phyloP scores from a whole-genome alignment of 2,329 filamentous ascomycete species.

The Lachnellula hyalina region DNA sequence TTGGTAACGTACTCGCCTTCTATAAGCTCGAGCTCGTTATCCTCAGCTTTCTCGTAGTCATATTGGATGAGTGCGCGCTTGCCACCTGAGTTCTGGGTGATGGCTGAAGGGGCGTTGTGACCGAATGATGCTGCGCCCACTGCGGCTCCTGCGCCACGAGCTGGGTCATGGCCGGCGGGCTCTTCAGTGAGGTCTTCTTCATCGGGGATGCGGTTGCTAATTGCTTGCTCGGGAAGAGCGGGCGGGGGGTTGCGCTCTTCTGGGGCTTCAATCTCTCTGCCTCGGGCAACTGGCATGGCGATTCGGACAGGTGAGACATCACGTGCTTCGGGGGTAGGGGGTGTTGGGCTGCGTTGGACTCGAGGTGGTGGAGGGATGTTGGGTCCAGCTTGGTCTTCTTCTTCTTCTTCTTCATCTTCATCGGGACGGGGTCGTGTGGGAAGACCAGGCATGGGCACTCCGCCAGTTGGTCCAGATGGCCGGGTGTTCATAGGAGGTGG shows the following conservation, averaged over 20 bases:
- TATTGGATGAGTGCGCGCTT: conserved; percentile 78
- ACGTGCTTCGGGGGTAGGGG: conserved; percentile 43
- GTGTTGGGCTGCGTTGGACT: conserved; percentile 31
- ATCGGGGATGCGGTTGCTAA: conserved; percentile 56
- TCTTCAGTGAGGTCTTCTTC: conserved; percentile 63
- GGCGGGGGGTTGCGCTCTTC: conserved; percentile 45
- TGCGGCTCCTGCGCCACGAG: conserved; percentile 54
- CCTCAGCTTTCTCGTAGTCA: conserved; percentile 96
- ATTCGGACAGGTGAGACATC: conserved; percentile 75
- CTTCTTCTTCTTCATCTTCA: conserved; percentile 44
- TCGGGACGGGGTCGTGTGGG: conserved; percentile 52
- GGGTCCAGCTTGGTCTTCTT: conserved; percentile 49
- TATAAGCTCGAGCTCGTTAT: conserved; percentile 87
- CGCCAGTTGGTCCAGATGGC: conserved; percentile 60
- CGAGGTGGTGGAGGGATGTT: conserved; percentile 37
- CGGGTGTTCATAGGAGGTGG: conserved; percentile 31
- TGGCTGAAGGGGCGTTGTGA: conserved; percentile 32
- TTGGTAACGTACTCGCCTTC: conserved; percentile 86
- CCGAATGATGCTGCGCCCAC: conserved; percentile 45
- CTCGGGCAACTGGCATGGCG: conserved; percentile 75
- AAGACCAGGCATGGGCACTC: conserved; percentile 74
- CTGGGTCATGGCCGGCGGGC: conserved; percentile 52
- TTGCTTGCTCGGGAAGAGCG: conserved; percentile 57
- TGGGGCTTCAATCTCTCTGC: conserved; percentile 46
- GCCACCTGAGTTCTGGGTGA: conserved; percentile 49